Evolutionary conservation across 306 rosid species (phyloP), one percentile per base, ranked within the genome.

Genomic region (Astragalus glycyphyllos): DNA sequence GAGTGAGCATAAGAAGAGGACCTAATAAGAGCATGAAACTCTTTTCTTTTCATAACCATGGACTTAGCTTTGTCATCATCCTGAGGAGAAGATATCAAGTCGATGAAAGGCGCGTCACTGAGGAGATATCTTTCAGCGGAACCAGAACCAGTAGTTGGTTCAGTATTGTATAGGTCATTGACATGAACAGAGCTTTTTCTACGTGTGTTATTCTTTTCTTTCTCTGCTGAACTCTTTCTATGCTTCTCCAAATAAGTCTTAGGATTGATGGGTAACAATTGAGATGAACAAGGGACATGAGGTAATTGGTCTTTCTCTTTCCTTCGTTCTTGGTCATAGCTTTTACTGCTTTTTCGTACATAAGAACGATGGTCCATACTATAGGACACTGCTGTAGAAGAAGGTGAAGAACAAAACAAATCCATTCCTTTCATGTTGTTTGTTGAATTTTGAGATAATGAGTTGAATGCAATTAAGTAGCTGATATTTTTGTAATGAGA

Each of bases 261-360:
- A 7, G 97, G 97, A 74, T 74, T 82, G 1, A 89, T 74, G 7
- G 96, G 96, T 1, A 89, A 76, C 41, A 89, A 76, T 46, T 85
- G 74, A 12, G 96, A 83, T n/a, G 96, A 84, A 78, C 96, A 91
- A 7, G 96, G 97, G 17, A 79, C 82, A 38, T 73, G 83, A 68
- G 49, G 60, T 20, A 26, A 2, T 26, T 26, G 31, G 3, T 26
- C 31, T 26, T 65, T 80, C 66, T 15, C 73, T 63, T 77, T 83
- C 16, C 71, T 59, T 75, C 70, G 35, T 15, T 69, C 81, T n/a
- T 68, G 75, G 60, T 55, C 63, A 44, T 68, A 71, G 46, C 32
- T 65, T 71, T 61, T 74, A 47, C 79, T 80, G 65, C 74, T 75
- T 32, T 58, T 50, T 20, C 70, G 79, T 44, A 80, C 54, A 60